A percentile compares a stretch with the other conserved stretches of the same genome.
Evolutionary conservation across 2,329 filamentous ascomycete species (phyloP).

Genomic region (Bipolaris oryzae): DNA sequence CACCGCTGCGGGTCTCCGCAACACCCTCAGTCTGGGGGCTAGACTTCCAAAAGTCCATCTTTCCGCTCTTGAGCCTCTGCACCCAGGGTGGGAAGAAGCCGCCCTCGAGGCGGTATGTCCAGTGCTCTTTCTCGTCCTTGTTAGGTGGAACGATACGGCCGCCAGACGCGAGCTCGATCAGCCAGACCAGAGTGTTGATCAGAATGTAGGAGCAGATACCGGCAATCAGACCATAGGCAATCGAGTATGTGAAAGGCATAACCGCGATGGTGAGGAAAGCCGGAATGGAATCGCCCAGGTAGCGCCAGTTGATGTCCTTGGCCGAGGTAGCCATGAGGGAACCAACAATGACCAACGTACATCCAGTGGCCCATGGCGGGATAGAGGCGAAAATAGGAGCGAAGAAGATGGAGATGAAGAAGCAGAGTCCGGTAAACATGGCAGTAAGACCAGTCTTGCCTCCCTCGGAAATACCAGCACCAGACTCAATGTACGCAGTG

Average conservation of each 20-base stretch:
- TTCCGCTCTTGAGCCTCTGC: conserved; percentile 65
- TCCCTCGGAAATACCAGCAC: conserved; percentile 86
- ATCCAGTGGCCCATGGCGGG: conserved; percentile 86
- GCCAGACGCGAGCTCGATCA: conserved; percentile 68
- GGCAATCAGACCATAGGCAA: conserved; percentile 83
- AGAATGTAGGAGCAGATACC: conserved; percentile 78
- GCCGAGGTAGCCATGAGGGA: conserved; percentile 82
- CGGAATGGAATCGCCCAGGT: conserved; percentile 81
- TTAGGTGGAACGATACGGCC: conserved; percentile 76
- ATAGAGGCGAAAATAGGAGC: conserved; percentile 90
- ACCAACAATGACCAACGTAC: conserved; percentile 86
- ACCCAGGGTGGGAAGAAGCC: conserved; percentile 79
- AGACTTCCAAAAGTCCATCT: conserved; percentile 72
- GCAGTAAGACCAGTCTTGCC: conserved; percentile 85
- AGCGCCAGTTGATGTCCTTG: conserved; percentile 82
- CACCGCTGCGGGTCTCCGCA: conserved; percentile 33
- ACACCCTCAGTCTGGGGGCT: conserved; percentile 37
- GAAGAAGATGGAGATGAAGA: conserved; percentile 82
- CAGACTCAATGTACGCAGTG: conserved; percentile 87
- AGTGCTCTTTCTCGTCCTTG: conserved; percentile 76
- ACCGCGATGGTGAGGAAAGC: conserved; percentile 82
- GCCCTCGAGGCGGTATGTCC: conserved; percentile 78
- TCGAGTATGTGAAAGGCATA: conserved; percentile 91
- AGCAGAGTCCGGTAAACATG: conserved; percentile 78
- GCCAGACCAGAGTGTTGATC: conserved; percentile 74